Evolutionary conservation across 2,329 filamentous ascomycete species (phyloP).

Genomic region (Amphichorda felina): DNA sequence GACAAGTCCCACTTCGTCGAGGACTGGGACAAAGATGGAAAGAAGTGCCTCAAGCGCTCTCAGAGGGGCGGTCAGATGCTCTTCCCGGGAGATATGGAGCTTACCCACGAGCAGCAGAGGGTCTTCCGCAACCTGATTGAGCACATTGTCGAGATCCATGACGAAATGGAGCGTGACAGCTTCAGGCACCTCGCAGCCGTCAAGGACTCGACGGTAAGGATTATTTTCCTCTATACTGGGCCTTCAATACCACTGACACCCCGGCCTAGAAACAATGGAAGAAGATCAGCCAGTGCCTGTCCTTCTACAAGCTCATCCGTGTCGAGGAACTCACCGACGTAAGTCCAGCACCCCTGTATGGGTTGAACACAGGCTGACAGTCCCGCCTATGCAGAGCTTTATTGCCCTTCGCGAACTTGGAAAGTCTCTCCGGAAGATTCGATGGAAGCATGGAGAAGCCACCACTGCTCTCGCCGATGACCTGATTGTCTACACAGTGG

Average conservation of each 20-base stretch:
- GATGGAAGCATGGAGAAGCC: neutral
- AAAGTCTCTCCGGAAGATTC: neutral
- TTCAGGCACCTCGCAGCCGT: neutral
- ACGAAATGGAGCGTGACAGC: neutral
- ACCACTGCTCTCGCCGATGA: neutral
- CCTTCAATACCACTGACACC: no score
- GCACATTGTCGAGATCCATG: conserved; percentile 1
- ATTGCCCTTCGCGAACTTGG: neutral
- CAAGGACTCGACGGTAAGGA: neutral
- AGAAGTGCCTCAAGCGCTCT: neutral
- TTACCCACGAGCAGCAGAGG: neutral
- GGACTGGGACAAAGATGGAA: neutral
- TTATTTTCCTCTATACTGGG: no score
- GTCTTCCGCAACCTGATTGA: conserved; percentile 1
- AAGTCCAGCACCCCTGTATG: neutral
- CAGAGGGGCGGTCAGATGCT: neutral
- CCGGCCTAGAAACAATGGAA: neutral
- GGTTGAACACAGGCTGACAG: neutral
- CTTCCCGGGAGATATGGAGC: neutral
- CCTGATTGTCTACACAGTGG: neutral
- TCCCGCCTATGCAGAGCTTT: neutral
- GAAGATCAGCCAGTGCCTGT: neutral
- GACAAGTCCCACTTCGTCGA: neutral
- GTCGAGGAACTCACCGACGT: neutral
- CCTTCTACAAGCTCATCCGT: neutral